Conservation (phyloP, 192 early-diverging fungal genomes). For the Entomortierella chlamydospora region DNA sequence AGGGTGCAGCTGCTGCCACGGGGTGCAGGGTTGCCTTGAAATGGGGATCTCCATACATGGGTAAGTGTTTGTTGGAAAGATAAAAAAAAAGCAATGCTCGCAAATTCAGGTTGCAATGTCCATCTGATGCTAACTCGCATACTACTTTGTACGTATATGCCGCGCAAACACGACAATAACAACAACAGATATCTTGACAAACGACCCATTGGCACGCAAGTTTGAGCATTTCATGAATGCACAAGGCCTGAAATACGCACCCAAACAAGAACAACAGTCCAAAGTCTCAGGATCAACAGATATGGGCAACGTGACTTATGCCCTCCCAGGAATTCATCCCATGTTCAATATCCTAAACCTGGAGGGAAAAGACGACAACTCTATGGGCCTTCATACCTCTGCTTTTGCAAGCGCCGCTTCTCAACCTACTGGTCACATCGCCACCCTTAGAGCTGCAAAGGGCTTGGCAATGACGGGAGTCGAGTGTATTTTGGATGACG, state of each 20-base stretch:
- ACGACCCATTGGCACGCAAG: conserved; percentile 60
- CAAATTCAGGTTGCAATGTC: no score
- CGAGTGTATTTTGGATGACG: conserved; percentile 60
- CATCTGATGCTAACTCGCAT: no score
- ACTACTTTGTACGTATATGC: no score
- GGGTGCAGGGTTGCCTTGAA: conserved; percentile 71
- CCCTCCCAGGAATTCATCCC: conserved; percentile 64
- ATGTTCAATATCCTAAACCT: conserved; percentile 55
- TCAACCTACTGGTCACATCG: conserved; percentile 66
- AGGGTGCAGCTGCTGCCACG: conserved; percentile 74
- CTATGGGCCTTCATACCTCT: conserved; percentile 71
- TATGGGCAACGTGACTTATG: conserved; percentile 80
- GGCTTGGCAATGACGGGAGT: conserved; percentile 63
- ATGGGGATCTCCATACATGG: conserved; percentile 66
- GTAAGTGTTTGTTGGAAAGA: conserved; percentile 32
- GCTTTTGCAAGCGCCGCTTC: conserved; percentile 71
- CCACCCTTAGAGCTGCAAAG: conserved; percentile 67
- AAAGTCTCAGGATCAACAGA: conserved; percentile 69
- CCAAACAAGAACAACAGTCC: conserved; percentile 49
- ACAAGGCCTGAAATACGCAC: conserved; percentile 42
- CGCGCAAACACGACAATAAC: no score
- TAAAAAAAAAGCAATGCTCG: neutral
- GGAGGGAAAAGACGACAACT: conserved; percentile 48
- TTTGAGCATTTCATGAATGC: conserved; percentile 66
- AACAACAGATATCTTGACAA: conserved; percentile 68